Evolutionary conservation across 352 stramenopile species (phyloP).

Genomic region (Phytophthora hibernalis): DNA sequence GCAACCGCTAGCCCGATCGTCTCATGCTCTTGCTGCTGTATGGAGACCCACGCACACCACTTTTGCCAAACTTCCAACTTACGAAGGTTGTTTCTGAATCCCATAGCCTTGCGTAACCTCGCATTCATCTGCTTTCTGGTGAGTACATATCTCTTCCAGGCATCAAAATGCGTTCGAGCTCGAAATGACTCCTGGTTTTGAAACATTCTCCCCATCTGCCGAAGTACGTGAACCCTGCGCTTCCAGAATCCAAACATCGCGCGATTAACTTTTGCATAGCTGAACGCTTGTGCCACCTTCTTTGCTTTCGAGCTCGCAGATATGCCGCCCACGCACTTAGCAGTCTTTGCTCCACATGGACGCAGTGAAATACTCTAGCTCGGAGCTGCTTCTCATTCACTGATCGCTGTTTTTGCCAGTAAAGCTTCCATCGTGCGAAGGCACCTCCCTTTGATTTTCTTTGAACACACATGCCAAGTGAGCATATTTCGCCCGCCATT

Average conservation of each 20-base stretch:
- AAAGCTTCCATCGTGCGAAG: slow-evolving; percentile 43
- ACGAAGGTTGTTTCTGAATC: slow-evolving; percentile 38
- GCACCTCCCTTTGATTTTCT: slow-evolving; percentile 33
- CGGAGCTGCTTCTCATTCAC: slow-evolving; percentile 20
- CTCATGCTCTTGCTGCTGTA: slow-evolving; percentile 27
- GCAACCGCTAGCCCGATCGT: slow-evolving; percentile 41
- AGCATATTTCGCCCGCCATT: slow-evolving; percentile 35
- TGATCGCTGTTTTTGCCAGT: slow-evolving; percentile 17
- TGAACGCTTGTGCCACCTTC: slow-evolving; percentile 14
- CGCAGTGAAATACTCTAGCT: slow-evolving; percentile 35
- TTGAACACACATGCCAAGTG: slow-evolving; percentile 37
- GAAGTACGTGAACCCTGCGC: slow-evolving; percentile 34
- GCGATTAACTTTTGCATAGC: slow-evolving; percentile 9
- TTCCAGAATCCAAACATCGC: slow-evolving; percentile 34
- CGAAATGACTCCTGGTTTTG: slow-evolving; percentile 42
- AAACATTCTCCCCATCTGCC: slow-evolving; percentile 47
- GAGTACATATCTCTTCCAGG: slow-evolving; percentile 48
- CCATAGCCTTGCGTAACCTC: slow-evolving; percentile 33
- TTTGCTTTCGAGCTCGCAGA: slow-evolving; percentile 17
- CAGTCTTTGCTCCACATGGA: slow-evolving; percentile 19
- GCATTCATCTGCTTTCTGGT: slow-evolving; percentile 37
- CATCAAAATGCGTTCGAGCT: slow-evolving; percentile 49
- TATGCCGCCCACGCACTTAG: slow-evolving; percentile 11
- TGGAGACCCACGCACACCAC: slow-evolving; percentile 41
- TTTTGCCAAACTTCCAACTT: slow-evolving; percentile 40